Evolutionary conservation across 345 rosid genomes (phyloP), one percentile per base, ranked within the genome.

Genomic region (Syzygium grande): DNA sequence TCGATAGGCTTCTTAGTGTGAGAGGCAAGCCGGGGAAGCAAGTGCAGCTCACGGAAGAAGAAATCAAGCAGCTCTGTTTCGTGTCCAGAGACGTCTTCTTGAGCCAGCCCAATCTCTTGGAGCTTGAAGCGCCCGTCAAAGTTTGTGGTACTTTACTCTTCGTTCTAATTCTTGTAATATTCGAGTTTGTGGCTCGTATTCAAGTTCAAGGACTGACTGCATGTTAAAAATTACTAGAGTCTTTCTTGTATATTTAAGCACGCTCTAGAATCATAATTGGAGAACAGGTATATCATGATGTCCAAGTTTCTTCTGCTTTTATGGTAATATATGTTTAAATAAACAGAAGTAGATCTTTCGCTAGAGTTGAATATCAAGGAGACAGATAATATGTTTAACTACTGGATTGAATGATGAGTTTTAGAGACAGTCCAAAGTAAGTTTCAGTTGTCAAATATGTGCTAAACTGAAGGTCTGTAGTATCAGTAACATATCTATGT

Each of bases 111-210:
- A 94, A 93, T 87, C 93, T 95, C 84, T 93, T 95, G 84, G 96
- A 94, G 92, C 97, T 96, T 41, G 95, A 95, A 87, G 94, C 98
- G 56, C 99, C 99, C 38, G 89, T 96, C 89, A 96, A 95, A 92
- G 93, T 96, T 46, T 96, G 99, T 46, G 99, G 99, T 96, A 92
- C 7, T 10, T n/a, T 49, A 73, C 61, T 56, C 52, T 56, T 59
- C 17, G 68, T 14, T 49, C 68, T 84, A 25, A 17, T 61, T 85
- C 85, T 19, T 87, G 46, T 55, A 3, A 17, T 34, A 34, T 9
- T 68, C 46, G 5, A 9, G 25, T 68, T 17, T 17, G 13, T 34
- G 23, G 46, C 34, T 73, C 25, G 80, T 73, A 9, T 34, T 19
- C 13, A 9, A 73, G 80, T 73, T 73, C 46, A 19, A 34, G 80